Evolutionary conservation across 306 rosid genomes (phyloP).

Genomic region (Comarum palustre): DNA sequence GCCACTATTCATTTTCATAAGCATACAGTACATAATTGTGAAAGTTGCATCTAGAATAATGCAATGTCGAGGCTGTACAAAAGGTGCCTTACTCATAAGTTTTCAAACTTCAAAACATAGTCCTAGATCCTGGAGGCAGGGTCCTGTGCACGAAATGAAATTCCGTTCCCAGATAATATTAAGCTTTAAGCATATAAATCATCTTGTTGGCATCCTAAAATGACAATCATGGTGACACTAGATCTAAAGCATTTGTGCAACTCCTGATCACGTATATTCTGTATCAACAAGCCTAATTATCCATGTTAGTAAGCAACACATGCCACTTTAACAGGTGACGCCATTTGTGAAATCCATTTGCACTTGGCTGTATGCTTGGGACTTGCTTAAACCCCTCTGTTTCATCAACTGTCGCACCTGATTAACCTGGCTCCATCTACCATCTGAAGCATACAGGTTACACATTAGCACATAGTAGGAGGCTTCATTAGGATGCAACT

Average conservation of each 20-base stretch:
- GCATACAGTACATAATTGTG: neutral
- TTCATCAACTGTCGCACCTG: conserved; percentile 62
- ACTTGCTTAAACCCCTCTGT: conserved; percentile 56
- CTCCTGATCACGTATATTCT: neutral
- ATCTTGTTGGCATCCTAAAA: neutral
- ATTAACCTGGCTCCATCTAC: conserved; percentile 80
- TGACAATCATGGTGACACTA: neutral
- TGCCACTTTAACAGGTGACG: conserved; percentile 27
- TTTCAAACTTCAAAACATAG: neutral
- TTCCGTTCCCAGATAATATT: too few species aligned
- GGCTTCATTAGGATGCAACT: conserved; percentile 63
- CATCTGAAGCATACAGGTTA: conserved; percentile 75
- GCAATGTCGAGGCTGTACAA: too few species aligned
- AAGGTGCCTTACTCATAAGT: neutral
- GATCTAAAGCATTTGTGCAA: neutral
- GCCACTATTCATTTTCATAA: neutral
- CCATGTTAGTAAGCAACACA: conserved; percentile 20
- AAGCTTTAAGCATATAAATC: too few species aligned
- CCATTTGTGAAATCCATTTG: conserved; percentile 43
- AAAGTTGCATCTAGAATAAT: neutral
- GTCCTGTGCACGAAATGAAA: too few species aligned
- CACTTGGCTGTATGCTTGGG: conserved; percentile 58
- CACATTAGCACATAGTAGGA: conserved; percentile 68
- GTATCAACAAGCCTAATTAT: neutral
- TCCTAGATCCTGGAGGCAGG: neutral